Base-by-base conservation (phyloP, 306 rosid species). In the Ammopiptanthus mongolicus region DNA sequence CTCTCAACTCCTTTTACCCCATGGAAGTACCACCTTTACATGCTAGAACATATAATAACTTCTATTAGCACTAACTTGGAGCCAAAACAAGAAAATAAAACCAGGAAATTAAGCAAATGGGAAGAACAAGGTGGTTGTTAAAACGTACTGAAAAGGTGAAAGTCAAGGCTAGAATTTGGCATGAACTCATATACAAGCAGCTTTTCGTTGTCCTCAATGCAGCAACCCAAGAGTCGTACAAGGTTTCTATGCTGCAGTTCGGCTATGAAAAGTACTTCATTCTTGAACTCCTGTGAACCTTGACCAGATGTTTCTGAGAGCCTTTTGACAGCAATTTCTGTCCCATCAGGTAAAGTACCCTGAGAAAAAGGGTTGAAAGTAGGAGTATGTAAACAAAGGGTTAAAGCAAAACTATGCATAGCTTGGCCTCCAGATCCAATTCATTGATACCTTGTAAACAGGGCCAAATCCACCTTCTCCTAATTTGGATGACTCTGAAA, bases 391-490 rank as follows among this genome's bases (percentile, higher is more conserved):
- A 9, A 31, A 36, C 7, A 3, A 10, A 17, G 12, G 28, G 17
- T 58, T 1, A 22, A 29, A 58, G 41, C 1, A 36, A 36, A 36
- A 7, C 41, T 31, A 31, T 36, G 41, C 9, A 36, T 6, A 36
- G 41, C 41, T 6, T 28, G 13, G 18, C n/a, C 19, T 46, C 19
- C 21, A 28, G 8, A 25, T 11, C 12, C 8, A 58, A 19, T n/a
- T 33, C 6, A 29, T n/a, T 5, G 8, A 9, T 42, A 89, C 91
- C 91, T 83, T 81, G 69, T 79, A 87, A 48, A 89, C 88, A 10
- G 80, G 47, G 13, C 95, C 95, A 78, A 85, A 89, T 22, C 95
- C 95, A 51, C 95, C 95, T 81, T 85, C 81, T 22, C 91, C 90
- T 34, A 87, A 78, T 87, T 81, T 89, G 7, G 61, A 79, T 46